Evolutionary conservation across 495 filamentous ascomycete genomes (phyloP).

Genomic region (Neurospora sp.): DNA sequence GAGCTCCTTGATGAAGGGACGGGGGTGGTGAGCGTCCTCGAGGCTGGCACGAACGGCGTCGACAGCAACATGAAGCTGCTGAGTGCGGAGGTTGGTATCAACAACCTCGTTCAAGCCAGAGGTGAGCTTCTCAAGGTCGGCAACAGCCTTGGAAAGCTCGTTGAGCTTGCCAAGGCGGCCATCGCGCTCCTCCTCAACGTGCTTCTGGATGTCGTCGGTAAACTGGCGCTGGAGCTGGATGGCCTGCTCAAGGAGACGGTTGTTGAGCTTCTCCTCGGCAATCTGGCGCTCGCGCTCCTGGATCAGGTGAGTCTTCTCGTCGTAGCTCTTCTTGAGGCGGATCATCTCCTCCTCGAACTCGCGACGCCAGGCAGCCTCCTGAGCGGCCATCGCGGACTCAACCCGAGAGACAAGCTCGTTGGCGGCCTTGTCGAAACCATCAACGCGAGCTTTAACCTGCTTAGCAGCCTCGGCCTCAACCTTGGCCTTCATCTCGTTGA

Average conservation of each 20-base stretch:
- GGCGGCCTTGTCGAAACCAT: conserved; percentile 38
- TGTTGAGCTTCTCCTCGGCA: conserved; percentile 67
- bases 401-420: conserved; percentile 71
- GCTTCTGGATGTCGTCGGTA: conserved; percentile 60
- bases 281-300: conserved; percentile 63
- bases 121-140: conserved; percentile 75
- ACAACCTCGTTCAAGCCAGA: conserved; percentile 78
- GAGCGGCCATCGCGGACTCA: conserved; percentile 57
- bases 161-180: conserved; percentile 77
- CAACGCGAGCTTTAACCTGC: conserved; percentile 58
- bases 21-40: conserved; percentile 59
- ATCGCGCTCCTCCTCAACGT: conserved; percentile 81
- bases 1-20: conserved; percentile 81
- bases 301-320: conserved; percentile 67
- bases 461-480: conserved; percentile 63
- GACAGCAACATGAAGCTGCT: conserved; percentile 88
- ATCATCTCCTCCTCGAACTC: conserved; percentile 87
- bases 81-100: conserved; percentile 80
- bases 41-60: conserved; percentile 81
- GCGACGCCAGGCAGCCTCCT: conserved; percentile 69
- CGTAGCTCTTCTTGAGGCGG: conserved; percentile 61
- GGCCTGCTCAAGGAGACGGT: conserved; percentile 84
- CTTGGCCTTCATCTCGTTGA: conserved; percentile 55
- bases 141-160: conserved; percentile 65
- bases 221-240: conserved; percentile 78